These are phyloP conservation scores for Incumbomyces lentus DNA, from an alignment of 2,329 filamentous ascomycete species.

Conservation along the genomic window DNA sequence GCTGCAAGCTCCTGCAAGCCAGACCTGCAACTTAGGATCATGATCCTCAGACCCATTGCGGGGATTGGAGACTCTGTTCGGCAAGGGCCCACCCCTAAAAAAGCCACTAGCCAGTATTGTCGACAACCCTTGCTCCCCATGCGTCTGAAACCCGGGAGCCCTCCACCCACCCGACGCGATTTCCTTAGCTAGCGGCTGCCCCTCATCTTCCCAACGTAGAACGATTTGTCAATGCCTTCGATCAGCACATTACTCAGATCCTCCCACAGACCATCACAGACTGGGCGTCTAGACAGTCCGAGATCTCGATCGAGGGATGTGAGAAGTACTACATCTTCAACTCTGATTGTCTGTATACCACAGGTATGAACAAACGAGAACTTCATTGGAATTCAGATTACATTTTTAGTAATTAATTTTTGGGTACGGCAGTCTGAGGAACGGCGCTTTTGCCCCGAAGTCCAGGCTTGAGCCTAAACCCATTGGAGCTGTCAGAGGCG, in stretches of 20 bases:
- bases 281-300: background rate
- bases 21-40: background rate
- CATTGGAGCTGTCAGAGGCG: too few relatives aligned
- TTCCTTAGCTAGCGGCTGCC: conserved; percentile 6
- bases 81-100: background rate
- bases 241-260: background rate
- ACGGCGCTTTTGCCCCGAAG: background rate
- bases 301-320: background rate
- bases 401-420: too few relatives aligned
- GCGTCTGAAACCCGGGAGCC: conserved; percentile 1
- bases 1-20: too few relatives aligned
- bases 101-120: background rate
- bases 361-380: too few relatives aligned
- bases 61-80: conserved; percentile 2
- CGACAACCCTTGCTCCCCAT: background rate
- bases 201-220: background rate
- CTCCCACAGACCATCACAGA: too few relatives aligned
- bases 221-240: too few relatives aligned
- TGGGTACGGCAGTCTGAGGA: too few relatives aligned
- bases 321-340: too few relatives aligned
- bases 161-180: conserved; percentile 2
- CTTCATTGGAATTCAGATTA: too few relatives aligned
- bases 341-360: too few relatives aligned
- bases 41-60: background rate
- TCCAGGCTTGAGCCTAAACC: too few relatives aligned